Evolutionary conservation across 208 protist species (phyloP), one percentile per base, ranked within the genome.

Genomic region (Acanthamoeba healyi): DNA sequence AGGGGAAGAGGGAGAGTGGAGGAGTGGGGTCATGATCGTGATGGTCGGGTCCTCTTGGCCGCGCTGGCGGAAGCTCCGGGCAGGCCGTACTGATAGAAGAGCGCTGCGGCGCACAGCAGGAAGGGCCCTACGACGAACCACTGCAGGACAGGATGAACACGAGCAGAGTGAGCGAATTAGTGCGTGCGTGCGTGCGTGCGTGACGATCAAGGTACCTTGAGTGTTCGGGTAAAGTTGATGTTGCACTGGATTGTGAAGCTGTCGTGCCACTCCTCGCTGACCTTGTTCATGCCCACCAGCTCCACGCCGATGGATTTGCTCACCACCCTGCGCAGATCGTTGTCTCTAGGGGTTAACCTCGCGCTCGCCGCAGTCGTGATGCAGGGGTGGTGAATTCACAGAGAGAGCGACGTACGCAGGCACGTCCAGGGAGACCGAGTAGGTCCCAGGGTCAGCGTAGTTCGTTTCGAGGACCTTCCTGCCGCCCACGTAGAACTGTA

Each of bases 191-290:
- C n/a, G n/a, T n/a, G n/a, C n/a, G n/a, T n/a, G n/a, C n/a, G n/a
- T n/a, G n/a, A n/a, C n/a, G n/a, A n/a, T n/a, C n/a, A n/a, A n/a
- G n/a, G 34, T 44, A 46, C 70, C 70, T 79, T 79, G 36, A 79
- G 38, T 34, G 70, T 79, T 46, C 70, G 70, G 2, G 36, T 36
- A 46, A 44, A 79, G 70, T 79, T 79, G 70, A 44, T 24, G 70
- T 79, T 79, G 32, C 36, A 49, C 38, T 79, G 70, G 36, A 79
- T 79, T 0, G 70, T 79, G 70, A 79, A 79, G 38, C 70, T 79
- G 70, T 79, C 70, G 70, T 79, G 70, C 36, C 70, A 79, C 29
- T 79, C 70, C 24, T 79, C 70, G 70, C 70, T 79, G 36, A 79
- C 36, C 29, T 79, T 79, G 70, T 79, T 79, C 70, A 79, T 79